These are phyloP conservation scores for Mucor mucedo DNA, from an alignment of 371 early-diverging fungal species.

Conservation along the genomic window DNA sequence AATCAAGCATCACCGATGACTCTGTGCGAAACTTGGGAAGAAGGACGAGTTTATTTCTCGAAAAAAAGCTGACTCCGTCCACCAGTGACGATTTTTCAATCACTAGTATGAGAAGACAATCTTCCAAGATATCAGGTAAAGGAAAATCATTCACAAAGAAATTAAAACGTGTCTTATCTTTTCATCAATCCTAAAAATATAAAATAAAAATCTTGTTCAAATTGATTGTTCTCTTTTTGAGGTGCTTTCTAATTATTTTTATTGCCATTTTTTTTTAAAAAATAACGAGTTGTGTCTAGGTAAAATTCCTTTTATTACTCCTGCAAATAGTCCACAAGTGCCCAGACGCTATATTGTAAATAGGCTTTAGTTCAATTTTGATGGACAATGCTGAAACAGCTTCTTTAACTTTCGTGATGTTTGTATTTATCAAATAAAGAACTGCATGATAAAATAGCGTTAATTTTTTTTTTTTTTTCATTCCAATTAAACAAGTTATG, in stretches of 20 bases:
- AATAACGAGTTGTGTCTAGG: too few species aligned
- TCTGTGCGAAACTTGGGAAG: slow-evolving; percentile 19
- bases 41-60: slow-evolving; percentile 24
- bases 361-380: too few species aligned
- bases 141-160: slow-evolving; percentile 27
- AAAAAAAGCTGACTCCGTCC: not conserved
- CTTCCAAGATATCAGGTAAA: slow-evolving; percentile 23
- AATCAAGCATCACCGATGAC: slow-evolving; percentile 23
- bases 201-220: too few species aligned
- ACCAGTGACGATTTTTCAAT: not conserved
- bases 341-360: too few species aligned
- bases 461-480: too few species aligned
- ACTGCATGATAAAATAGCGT: too few species aligned
- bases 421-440: too few species aligned
- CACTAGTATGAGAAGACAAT: slow-evolving; percentile 22
- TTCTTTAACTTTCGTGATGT: too few species aligned
- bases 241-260: not conserved
- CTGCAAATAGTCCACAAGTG: too few species aligned
- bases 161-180: slow-evolving; percentile 26
- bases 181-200: slow-evolving; percentile 14
- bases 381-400: not conserved
- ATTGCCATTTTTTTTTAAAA: too few species aligned
- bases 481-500: too few species aligned
- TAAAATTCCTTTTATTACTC: too few species aligned
- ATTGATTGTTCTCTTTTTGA: not conserved